These are phyloP conservation scores for Leptographium galeiforme DNA, from an alignment of 2,329 filamentous ascomycete genomes.

Conservation along the genomic window DNA sequence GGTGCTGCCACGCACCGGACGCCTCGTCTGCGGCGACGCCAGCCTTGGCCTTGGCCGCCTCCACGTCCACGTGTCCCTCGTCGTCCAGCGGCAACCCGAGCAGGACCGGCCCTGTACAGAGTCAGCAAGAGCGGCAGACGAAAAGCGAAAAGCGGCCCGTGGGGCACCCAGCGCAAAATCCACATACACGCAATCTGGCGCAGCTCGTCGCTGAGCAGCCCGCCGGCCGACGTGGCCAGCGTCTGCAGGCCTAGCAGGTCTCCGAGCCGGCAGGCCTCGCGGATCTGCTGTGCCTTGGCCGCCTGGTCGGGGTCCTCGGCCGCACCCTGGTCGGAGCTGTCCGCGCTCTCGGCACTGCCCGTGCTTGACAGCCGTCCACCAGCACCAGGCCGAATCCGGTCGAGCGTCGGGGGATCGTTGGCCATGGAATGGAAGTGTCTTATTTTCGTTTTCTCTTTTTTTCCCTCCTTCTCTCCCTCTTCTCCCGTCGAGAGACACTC, in stretches of 20 bases:
- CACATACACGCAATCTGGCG: slow-evolving; percentile 61
- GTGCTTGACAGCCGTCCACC: too few relatives aligned
- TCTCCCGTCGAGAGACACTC: too few relatives aligned
- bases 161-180: slow-evolving; percentile 24
- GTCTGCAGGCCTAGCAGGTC: slow-evolving; percentile 42
- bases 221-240: slow-evolving; percentile 51
- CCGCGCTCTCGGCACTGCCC: neutral
- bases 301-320: neutral
- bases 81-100: slow-evolving; percentile 25
- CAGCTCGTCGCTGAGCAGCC: slow-evolving; percentile 52
- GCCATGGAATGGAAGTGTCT: too few relatives aligned
- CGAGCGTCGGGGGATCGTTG: too few relatives aligned
- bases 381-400: too few relatives aligned
- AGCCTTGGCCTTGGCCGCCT: slow-evolving; percentile 9
- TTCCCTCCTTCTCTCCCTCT: too few relatives aligned
- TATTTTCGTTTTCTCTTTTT: too few relatives aligned
- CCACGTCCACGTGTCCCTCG: slow-evolving; percentile 1
- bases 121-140: neutral
- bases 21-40: slow-evolving; percentile 9
- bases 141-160: too few relatives aligned
- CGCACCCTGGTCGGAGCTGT: neutral
- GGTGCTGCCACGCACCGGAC: slow-evolving; percentile 36
- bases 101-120: slow-evolving; percentile 44
- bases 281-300: slow-evolving; percentile 32
- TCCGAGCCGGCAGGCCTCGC: slow-evolving; percentile 44